Percentiles rank a stretch among this genome's conserved stretches.
Conservation (phyloP, 1,284 basidiomycete species). For the Moniliella sp. region DNA sequence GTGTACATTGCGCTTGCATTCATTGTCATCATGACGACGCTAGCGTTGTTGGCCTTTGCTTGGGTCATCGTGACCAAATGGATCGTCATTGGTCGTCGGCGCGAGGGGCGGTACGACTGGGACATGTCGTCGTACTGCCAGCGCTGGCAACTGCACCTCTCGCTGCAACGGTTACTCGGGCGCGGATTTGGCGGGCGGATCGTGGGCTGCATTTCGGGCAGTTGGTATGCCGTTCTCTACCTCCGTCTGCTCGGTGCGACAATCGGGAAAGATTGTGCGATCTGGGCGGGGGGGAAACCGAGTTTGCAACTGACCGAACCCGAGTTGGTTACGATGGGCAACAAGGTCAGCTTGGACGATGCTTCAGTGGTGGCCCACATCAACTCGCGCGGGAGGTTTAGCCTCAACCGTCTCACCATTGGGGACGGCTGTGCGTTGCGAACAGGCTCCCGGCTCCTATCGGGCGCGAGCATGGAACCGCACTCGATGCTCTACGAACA, state of each 20-base stretch:
- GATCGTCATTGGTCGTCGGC: conserved; percentile 28
- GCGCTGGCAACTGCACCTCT: conserved; percentile 29
- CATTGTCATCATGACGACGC: conserved; percentile 16
- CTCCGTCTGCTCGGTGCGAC: conserved; percentile 23
- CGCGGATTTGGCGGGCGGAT: conserved; percentile 27
- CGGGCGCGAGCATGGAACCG: conserved; percentile 28
- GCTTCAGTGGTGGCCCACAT: conserved; percentile 31
- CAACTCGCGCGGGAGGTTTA: conserved; percentile 30
- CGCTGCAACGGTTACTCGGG: conserved; percentile 19
- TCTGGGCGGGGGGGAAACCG: conserved; percentile 31
- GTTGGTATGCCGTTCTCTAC: conserved; percentile 23
- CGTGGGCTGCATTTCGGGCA: conserved; percentile 21
- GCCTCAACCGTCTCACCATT: conserved; percentile 26
- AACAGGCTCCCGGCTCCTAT: conserved; percentile 24
- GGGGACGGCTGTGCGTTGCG: conserved; percentile 31
- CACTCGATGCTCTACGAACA: conserved; percentile 29
- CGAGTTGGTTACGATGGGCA: conserved; percentile 28
- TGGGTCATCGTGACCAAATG: conserved; percentile 29
- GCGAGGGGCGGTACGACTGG: too few species aligned
- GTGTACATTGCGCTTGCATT: conserved; percentile 20
- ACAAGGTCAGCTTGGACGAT: conserved; percentile 25
- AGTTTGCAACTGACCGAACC: conserved; percentile 29
- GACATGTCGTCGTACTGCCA: conserved; percentile 32
- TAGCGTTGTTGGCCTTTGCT: conserved; percentile 21
- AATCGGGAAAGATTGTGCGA: conserved; percentile 23